Percentiles rank a stretch among this genome's conserved stretches.
These are phyloP conservation scores for Apiosordaria backusii DNA, from an alignment of 495 filamentous ascomycete species.

Conservation along the genomic window DNA sequence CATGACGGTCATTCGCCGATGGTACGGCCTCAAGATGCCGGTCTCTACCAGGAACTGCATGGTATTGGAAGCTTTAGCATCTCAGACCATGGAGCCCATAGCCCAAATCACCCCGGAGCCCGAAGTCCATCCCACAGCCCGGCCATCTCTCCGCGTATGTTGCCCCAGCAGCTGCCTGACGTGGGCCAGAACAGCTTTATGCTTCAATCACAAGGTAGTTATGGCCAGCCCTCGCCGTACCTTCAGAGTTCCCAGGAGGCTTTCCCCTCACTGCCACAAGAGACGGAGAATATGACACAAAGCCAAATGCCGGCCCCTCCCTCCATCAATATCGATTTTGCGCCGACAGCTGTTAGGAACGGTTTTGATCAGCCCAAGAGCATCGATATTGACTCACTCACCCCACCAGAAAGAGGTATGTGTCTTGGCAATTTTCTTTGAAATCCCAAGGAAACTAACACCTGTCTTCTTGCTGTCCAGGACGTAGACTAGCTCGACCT, in stretches of 20 bases:
- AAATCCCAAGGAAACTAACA: neutral
- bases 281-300: conserved; percentile 43
- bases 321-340: conserved; percentile 90
- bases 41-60: conserved; percentile 71
- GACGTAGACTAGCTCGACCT: conserved; percentile 53
- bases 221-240: conserved; percentile 48
- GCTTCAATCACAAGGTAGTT: conserved; percentile 46
- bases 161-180: conserved; percentile 64
- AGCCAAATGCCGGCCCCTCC: conserved; percentile 75
- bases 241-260: conserved; percentile 55
- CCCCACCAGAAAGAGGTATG: conserved; percentile 80
- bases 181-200: conserved; percentile 51
- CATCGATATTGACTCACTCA: conserved; percentile 73
- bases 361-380: conserved; percentile 69
- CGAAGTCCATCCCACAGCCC: conserved; percentile 81
- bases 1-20: conserved; percentile 75
- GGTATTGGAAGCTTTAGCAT: conserved; percentile 78
- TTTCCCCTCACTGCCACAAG: conserved; percentile 53
- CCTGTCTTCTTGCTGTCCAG: conserved; percentile 27
- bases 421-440: conserved; percentile 9
- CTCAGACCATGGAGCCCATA: conserved; percentile 62
- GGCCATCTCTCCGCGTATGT: conserved; percentile 76
- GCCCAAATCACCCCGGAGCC: conserved; percentile 49
- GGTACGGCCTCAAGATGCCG: conserved; percentile 67
- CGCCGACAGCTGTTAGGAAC: conserved; percentile 64